Evolutionary conservation across 202 grass and related monocot genomes (phyloP).

Genomic region (Alloteropsis angusta): DNA sequence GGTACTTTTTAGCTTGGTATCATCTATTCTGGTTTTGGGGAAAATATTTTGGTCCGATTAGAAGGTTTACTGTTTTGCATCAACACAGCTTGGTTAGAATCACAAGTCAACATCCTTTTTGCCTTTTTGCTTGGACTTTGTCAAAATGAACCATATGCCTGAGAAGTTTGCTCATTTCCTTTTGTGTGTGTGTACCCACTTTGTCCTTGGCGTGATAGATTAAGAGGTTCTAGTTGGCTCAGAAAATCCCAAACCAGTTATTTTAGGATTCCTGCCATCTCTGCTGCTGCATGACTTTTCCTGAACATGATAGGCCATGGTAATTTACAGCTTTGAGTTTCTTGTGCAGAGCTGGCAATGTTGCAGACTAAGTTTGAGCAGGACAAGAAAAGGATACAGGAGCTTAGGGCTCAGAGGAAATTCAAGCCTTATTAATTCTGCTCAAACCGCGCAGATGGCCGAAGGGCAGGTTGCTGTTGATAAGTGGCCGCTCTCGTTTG

Average conservation of each 20-base stretch:
- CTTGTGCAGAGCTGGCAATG: conserved; percentile 72
- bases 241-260: background rate
- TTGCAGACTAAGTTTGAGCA: conserved; percentile 85
- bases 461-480: background rate
- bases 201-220: background rate
- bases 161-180: background rate
- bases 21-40: background rate
- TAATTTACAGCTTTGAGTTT: conserved; percentile 1
- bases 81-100: background rate
- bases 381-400: conserved; percentile 85
- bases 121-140: background rate
- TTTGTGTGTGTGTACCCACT: too few relatives aligned
- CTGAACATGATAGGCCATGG: background rate
- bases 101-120: background rate
- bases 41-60: background rate
- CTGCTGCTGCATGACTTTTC: background rate
- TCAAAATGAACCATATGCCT: background rate
- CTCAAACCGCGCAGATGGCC: background rate
- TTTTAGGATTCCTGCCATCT: background rate
- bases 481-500: background rate
- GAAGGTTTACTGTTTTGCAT: background rate
- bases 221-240: background rate
- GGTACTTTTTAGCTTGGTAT: background rate
- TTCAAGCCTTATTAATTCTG: conserved; percentile 66
- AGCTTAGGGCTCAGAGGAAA: conserved; percentile 79